Base-by-base conservation (phyloP, 2,329 filamentous ascomycete species). In the Aspergillus hiratsukae region DNA sequence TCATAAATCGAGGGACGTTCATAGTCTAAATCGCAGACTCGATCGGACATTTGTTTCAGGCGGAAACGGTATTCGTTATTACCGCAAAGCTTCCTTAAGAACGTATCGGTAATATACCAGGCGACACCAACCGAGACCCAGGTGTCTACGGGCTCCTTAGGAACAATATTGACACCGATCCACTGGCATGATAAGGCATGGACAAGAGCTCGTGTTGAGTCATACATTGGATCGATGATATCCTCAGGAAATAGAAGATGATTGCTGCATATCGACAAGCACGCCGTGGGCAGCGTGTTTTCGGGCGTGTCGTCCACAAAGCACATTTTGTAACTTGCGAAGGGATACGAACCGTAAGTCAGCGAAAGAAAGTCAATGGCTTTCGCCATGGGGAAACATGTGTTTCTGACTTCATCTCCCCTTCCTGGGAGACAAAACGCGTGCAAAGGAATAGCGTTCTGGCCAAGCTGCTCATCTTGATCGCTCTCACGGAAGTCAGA, bases 51-150 rank as follows among this genome's bases (percentile, higher is more conserved):
- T 40, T 84, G 80, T 74, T 97, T 97, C 73, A 96, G 88, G 40
- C 91, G 87, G 70, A 91, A 97, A 10, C 91, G 83, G 70, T 96
- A 94, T 66, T 96, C 91, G 69, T 99, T 99, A 69, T 95, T 95
- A 7, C 94, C 94, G 68, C 91, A 95, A 2, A 99, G 80, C 62
- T 86, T 87, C 71, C 87, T 90, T 83, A 97, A 90, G 73, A 96
- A 97, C 3, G 91, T 82, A 65, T 97, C 93, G 1, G 93, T 91
- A 83, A 99, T 96, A 77, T 91, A 99, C 78, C 93, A 92, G 0
- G 93, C 89, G 49, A 95, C 88, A 14, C 93, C 95, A 53, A 94
- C 83, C 11, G 93, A 87, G 21, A 95, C 86, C 94, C 94, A 99
- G 53, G 87, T 85, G 72, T 99, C 94, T 52, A 82, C 81, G 19